Base-by-base conservation (phyloP, 208 protist species). In the Acanthamoeba castellanii region DNA sequence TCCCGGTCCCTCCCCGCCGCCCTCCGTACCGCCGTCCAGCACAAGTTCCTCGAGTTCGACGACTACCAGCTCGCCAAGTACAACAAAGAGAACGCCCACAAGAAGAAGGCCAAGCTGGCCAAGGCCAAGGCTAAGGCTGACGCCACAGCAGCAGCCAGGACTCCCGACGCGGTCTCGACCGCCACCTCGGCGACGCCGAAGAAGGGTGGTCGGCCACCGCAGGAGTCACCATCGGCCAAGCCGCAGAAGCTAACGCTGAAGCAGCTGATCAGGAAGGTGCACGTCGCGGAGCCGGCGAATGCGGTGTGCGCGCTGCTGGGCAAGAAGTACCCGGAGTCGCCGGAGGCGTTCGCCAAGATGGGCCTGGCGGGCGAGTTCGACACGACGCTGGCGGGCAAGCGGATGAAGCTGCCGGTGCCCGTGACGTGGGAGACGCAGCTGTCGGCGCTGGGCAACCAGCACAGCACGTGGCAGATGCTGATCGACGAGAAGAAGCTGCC, bases 61-160 rank as follows among this genome's bases (percentile, higher is more conserved):
- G 96, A 97, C 34, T 99, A 99, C 94, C 96, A 98, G 66, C 95
- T 99, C 52, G 98, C 97, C 89, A 99, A 99, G 97, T 99, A 99
- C 96, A 98, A 99, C 98, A 99, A 99, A 78, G 97, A 98, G 89
- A 87, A 95, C 30, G 95, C 97, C 0, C 93, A 97, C 82, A 98
- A 98, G 95, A 92, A 94, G 37, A 97, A 96, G 70, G 95, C 93
- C 72, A 96, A 95, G 85, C 59, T 27, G 57, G 42, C n/a, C 59
- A 98, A 98, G 95, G 66, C 81, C 34, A 97, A 96, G 84, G 95
- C 94, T 47, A 97, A 96, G 88, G 50, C 45, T 9, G 64, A 70
- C n/a, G 64, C 64, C 27, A n/a, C 27, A 3, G 18, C 16, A 5
- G 9, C 61, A 3, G 16, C 61, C 18, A 5, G 3, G 4, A 8